phyloP scores from a whole-genome alignment of 2,329 filamentous ascomycete species.

The Cryphonectria naterciae region DNA sequence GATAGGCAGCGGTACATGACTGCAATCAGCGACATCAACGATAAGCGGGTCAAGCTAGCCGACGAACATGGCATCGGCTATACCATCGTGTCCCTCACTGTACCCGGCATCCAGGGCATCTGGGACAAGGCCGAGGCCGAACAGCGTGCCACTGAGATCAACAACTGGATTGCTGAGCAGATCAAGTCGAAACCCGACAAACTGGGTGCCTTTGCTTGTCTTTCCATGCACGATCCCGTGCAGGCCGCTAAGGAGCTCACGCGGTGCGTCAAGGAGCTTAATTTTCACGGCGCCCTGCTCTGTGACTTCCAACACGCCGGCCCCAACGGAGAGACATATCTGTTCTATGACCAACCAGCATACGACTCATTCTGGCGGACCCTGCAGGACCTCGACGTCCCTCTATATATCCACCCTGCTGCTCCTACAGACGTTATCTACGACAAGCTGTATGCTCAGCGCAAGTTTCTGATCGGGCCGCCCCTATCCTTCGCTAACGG shows the following conservation, averaged over 20 bases:
- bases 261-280: constrained; percentile 58
- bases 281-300: constrained; percentile 66
- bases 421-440: constrained; percentile 53
- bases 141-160: constrained; percentile 46
- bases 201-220: constrained; percentile 52
- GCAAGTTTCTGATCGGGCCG: constrained; percentile 63
- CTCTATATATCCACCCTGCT: constrained; percentile 66
- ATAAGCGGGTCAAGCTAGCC: constrained; percentile 33
- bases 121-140: constrained; percentile 47
- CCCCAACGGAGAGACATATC: constrained; percentile 60
- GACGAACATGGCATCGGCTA: constrained; percentile 50
- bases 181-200: constrained; percentile 45
- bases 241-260: constrained; percentile 54
- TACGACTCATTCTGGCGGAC: constrained; percentile 67
- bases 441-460: constrained; percentile 51
- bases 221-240: constrained; percentile 58
- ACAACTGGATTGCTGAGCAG: constrained; percentile 45
- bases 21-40: constrained; percentile 30
- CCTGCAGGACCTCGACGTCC: constrained; percentile 62
- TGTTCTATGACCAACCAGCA: constrained; percentile 66
- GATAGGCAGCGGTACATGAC: constrained; percentile 23
- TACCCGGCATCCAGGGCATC: constrained; percentile 52
- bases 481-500: constrained; percentile 63
- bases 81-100: constrained; percentile 53
- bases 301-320: constrained; percentile 66